These are phyloP conservation scores for Aspergillus olivimuriae DNA, from an alignment of 495 filamentous ascomycete genomes.

Conservation along the genomic window DNA sequence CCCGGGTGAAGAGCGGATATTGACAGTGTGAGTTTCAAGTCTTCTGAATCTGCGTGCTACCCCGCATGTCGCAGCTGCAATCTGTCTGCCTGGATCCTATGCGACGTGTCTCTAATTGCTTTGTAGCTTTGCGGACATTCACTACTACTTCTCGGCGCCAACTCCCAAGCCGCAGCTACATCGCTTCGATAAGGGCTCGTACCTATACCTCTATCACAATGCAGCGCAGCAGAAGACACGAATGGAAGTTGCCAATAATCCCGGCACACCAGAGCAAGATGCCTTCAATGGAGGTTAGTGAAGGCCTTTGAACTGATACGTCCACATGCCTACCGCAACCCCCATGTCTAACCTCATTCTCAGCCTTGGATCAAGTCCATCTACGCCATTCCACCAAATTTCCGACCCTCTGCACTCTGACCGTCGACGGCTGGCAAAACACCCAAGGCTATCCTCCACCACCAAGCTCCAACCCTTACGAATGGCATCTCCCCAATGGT, in stretches of 20 bases:
- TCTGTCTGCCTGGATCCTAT: background rate
- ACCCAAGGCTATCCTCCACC: constrained; percentile 20
- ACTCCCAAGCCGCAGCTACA: constrained; percentile 67
- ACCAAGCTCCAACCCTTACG: constrained; percentile 39
- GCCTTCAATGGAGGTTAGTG: constrained; percentile 75
- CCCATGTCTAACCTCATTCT: constrained; percentile 4
- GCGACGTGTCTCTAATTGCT: too few relatives aligned
- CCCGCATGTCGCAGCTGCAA: constrained; percentile 11
- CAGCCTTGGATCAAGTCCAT: constrained; percentile 58
- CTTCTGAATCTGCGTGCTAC: constrained; percentile 13
- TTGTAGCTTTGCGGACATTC: constrained; percentile 76
- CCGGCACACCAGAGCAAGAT: constrained; percentile 81
- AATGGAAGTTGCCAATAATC: constrained; percentile 82
- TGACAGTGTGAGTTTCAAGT: constrained; percentile 75
- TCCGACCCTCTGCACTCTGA: constrained; percentile 66
- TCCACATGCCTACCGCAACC: background rate
- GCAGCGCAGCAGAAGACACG: constrained; percentile 59
- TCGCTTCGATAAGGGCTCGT: constrained; percentile 84
- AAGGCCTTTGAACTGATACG: background rate
- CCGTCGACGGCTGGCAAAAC: constrained; percentile 50
- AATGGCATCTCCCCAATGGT: constrained; percentile 74
- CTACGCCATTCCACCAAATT: constrained; percentile 74
- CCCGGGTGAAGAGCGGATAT: constrained; percentile 69
- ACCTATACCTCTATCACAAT: constrained; percentile 82
- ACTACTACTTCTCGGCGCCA: constrained; percentile 79